Evolutionary conservation across 768 basidiomycete genomes (phyloP).

Genomic region (Trametes villosa): DNA sequence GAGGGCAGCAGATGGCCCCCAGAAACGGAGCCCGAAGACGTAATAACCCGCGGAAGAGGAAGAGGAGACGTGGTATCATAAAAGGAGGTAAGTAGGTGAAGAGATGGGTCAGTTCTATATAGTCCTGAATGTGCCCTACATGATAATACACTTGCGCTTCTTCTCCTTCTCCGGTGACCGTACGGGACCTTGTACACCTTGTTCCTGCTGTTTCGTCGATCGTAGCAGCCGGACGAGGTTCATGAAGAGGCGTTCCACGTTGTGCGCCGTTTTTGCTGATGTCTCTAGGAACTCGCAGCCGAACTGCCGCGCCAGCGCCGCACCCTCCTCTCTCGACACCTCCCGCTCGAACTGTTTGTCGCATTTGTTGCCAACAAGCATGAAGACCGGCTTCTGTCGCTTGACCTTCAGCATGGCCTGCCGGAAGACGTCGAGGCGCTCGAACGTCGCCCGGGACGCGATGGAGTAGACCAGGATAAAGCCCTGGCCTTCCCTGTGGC

Average conservation of each 20-base stretch:
- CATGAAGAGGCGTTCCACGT: constrained; percentile 90
- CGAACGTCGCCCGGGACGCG: constrained; percentile 90
- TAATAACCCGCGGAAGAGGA: constrained; percentile 36
- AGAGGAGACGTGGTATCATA: constrained; percentile 75
- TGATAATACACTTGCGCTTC: constrained; percentile 72
- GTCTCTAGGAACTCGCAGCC: constrained; percentile 97
- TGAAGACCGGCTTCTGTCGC: constrained; percentile 82
- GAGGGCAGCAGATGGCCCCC: constrained; percentile 23
- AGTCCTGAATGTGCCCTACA: constrained; percentile 76
- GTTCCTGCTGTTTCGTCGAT: constrained; percentile 59
- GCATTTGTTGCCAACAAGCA: constrained; percentile 96
- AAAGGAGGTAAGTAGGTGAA: constrained; percentile 63
- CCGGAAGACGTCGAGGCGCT: constrained; percentile 87
- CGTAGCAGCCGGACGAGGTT: constrained; percentile 84
- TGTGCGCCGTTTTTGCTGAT: constrained; percentile 92
- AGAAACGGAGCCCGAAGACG: constrained; percentile 31
- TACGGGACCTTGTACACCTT: constrained; percentile 41
- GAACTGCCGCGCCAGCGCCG: constrained; percentile 76
- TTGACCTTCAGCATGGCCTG: constrained; percentile 91
- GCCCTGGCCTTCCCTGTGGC: constrained; percentile 89
- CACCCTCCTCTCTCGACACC: constrained; percentile 89
- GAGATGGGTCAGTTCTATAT: constrained; percentile 62
- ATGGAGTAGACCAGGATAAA: constrained; percentile 98
- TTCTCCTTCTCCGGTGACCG: constrained; percentile 44
- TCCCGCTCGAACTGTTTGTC: constrained; percentile 92